Evolutionary conservation across 192 early-diverging fungal species (phyloP), one percentile per base, ranked within the genome.

Genomic region (Coemansia sp.): DNA sequence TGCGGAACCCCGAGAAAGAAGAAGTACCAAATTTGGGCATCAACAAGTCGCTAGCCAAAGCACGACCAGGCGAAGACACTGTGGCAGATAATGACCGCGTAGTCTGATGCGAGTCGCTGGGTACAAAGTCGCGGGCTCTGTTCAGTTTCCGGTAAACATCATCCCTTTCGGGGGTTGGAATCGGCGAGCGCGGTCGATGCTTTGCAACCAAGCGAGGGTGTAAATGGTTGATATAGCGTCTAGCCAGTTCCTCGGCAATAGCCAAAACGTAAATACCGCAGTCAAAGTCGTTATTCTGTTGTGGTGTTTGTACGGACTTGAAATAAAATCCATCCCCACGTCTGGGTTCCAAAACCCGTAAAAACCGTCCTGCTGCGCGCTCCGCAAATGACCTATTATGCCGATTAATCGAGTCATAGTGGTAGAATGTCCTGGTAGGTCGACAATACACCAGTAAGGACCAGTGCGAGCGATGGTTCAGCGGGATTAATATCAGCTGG

Each of bases 261-360:
- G 82, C 75, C 68, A 85, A 43, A 20, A 85, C 82, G 33, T 85
- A 85, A 22, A 85, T 73, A 7, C 82, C 82, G 43, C 82, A 85
- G 44, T 85, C 82, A 63, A 70, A 72, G 64, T 85, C 82, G 57
- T 85, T 85, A 63, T 85, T 85, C 68, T 85, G 82, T 72, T 85
- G 82, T 54, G 82, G 82, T 34, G 82, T 85, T 68, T 85, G 83
- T 72, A 85, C 80, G 10, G 83, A 77, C 72, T 85, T 85, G 70
- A 85, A 85, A 63, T 75, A 85, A 59, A 80, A 85, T 5, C 83
- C 78, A 2, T 78, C 76, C 52, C 80, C 77, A 47, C 70, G 55
- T 27, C 20, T 34, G 1, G 83, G 78, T 33, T 85, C 83, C 63
- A 85, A 49, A 15, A 80, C 83, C 0, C 83, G 29, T 24, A 80